Percentiles rank a stretch among this genome's conserved stretches.
phyloP scores from a whole-genome alignment of 139 green algal species.

The Monoraphidium neglectum region DNA sequence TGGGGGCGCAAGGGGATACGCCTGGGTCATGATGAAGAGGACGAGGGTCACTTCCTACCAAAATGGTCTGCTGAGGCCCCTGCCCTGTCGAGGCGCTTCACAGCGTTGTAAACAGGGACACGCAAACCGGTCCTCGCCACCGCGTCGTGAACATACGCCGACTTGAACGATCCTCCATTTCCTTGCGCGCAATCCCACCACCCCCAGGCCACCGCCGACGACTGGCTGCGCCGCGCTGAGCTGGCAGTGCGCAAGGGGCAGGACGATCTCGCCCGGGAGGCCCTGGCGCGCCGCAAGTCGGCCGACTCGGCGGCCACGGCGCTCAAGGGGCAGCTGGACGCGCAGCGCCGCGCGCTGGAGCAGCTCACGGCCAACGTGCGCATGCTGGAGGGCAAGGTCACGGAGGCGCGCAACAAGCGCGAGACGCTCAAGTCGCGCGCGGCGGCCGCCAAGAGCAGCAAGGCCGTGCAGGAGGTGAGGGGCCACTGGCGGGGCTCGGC shows the following conservation, averaged over 20 bases:
- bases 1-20: too few relatives aligned
- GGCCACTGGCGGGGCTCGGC: constrained; percentile 48
- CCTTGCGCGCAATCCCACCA: background rate
- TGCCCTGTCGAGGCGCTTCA: too few relatives aligned
- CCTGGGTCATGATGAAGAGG: too few relatives aligned
- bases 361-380: constrained; percentile 88
- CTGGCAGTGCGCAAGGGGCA: constrained; percentile 89
- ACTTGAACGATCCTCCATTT: constrained; percentile 28
- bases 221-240: constrained; percentile 75
- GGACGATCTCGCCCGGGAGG: constrained; percentile 93
- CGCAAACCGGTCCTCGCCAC: too few relatives aligned
- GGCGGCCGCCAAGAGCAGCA: constrained; percentile 79
- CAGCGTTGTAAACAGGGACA: too few relatives aligned
- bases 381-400: constrained; percentile 75
- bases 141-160: too few relatives aligned
- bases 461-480: constrained; percentile 46
- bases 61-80: too few relatives aligned
- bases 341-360: constrained; percentile 80
- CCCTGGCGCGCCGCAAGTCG: constrained; percentile 81
- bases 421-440: constrained; percentile 97
- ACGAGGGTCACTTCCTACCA: too few relatives aligned
- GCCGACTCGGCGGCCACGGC: constrained; percentile 65
- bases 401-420: constrained; percentile 82
- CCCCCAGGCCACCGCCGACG: constrained; percentile 35
- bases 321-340: constrained; percentile 79